Base-by-base conservation (phyloP, 2,329 filamentous ascomycete species). In the Fusarium penzigii region DNA sequence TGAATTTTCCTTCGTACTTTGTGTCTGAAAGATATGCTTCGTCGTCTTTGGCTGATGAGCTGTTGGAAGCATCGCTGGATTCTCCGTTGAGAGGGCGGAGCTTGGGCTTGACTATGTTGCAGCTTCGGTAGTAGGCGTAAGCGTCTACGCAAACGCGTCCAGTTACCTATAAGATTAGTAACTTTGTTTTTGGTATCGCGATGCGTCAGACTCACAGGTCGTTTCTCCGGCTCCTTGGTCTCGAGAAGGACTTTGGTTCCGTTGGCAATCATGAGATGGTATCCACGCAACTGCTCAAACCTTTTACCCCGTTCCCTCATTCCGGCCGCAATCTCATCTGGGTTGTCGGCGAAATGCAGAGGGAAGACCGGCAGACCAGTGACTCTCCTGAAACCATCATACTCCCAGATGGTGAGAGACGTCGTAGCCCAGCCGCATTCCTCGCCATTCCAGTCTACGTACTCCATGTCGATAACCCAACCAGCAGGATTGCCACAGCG, bases 381-480 rank as follows among this genome's bases (percentile, higher is more conserved):
- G 17, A 74, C 66, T 7, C 56, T 58, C 4, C 61, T 59, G 38
- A 57, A 54, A 2, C 69, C 69, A 1, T 52, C 13, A 32, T 66
- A 74, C 1, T 61, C 41, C 11, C 41, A 34, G 49, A 74, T 70
- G 25, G 20, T 53, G 8, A 65, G 32, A 10, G 48, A 50, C 1
- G 60, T 65, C 0, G 53, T 62, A 3, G 52, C 52, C 44, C 64
- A 70, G 6, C 71, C 71, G 40, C 62, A 68, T 1, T 36, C 47
- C 29, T 67, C 60, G 8, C 72, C 65, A 39, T 73, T 68, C 70
- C 70, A 74, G 46, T 72, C 69, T 2, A 74, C 41, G 46, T 68
- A 71, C 46, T 74, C 68, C 45, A 70, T 44, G 6, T 55, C 51
- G 38, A 74, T 57, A 2, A 49, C 46, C 66, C 66, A 72, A 7